Conservation (phyloP, 805 yeast genomes). For the Kluyveromyces starmeri region DNA sequence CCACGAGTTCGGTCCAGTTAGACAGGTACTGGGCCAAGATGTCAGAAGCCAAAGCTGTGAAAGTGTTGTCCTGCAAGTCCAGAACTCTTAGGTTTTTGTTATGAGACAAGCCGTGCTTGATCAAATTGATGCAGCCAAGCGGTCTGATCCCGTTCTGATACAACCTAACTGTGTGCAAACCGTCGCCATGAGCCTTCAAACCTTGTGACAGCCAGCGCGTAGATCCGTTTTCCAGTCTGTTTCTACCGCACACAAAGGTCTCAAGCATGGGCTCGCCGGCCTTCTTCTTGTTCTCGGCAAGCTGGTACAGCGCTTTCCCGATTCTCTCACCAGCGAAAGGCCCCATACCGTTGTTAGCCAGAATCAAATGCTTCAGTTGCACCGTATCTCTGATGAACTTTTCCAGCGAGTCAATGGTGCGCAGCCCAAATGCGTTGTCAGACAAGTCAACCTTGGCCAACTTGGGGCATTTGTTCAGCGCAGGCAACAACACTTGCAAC, state of each 20-base stretch:
- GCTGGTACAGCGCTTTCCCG: conserved; percentile 71
- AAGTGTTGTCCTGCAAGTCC: conserved; percentile 93
- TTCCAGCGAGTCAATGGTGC: conserved; percentile 86
- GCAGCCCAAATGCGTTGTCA: conserved; percentile 95
- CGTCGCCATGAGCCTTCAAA: conserved; percentile 64
- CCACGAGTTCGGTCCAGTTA: conserved; percentile 58
- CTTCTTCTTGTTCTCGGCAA: conserved; percentile 54
- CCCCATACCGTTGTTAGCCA: conserved; percentile 96
- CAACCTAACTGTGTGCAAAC: conserved; percentile 60
- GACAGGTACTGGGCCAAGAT: conserved; percentile 54
- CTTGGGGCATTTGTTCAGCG: conserved; percentile 58
- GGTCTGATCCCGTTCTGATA: conserved; percentile 98
- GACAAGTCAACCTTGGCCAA: conserved; percentile 71
- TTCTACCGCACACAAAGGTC: conserved; percentile 94
- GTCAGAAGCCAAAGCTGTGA: conserved; percentile 59
- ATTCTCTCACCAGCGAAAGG: conserved; percentile 95
- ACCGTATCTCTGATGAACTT: conserved; percentile 63
- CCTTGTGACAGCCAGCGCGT: conserved; percentile 78
- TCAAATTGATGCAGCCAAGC: conserved; percentile 70
- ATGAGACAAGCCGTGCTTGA: conserved; percentile 59
- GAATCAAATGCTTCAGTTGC: conserved; percentile 73
- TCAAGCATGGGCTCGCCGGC: conserved; percentile 45
- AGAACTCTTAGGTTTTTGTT: conserved; percentile 55
- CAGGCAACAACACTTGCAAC: conserved; percentile 61
- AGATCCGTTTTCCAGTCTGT: conserved; percentile 93